These are phyloP conservation scores for Scedosporium aurantiacum DNA, from an alignment of 2,329 filamentous ascomycete genomes.

Conservation along the genomic window DNA sequence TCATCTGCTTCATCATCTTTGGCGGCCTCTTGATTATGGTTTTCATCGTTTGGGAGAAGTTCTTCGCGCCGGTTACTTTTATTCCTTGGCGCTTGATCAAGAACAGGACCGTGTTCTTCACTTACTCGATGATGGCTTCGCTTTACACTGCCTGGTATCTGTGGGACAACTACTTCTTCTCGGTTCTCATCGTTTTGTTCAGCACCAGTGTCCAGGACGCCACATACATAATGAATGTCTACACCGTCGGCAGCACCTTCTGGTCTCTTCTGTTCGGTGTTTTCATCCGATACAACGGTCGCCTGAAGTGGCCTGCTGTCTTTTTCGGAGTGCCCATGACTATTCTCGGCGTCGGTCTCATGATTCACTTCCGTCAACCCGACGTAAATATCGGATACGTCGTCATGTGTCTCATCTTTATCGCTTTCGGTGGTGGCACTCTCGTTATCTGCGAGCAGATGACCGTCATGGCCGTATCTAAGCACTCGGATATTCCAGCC, in stretches of 20 bases:
- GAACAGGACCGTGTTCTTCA: conserved; percentile 36
- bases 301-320: conserved; percentile 40
- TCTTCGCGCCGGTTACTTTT: conserved; percentile 43
- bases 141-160: conserved; percentile 33
- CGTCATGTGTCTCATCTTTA: conserved; percentile 48
- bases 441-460: conserved; percentile 48
- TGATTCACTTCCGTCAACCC: conserved; percentile 47
- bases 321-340: conserved; percentile 43
- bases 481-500: conserved; percentile 43
- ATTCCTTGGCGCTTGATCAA: conserved; percentile 41
- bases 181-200: conserved; percentile 42
- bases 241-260: conserved; percentile 37
- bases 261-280: conserved; percentile 35
- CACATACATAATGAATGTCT: conserved; percentile 35
- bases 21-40: conserved; percentile 44
- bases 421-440: conserved; percentile 46
- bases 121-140: conserved; percentile 26
- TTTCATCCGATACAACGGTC: conserved; percentile 35
- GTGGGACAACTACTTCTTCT: conserved; percentile 38
- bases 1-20: conserved; percentile 44
- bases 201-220: conserved; percentile 34
- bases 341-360: conserved; percentile 41
- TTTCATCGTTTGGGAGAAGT: conserved; percentile 48
- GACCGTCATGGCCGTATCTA: conserved; percentile 44
- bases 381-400: conserved; percentile 39